These are phyloP conservation scores for Inga oerstediana DNA, from an alignment of 306 rosid genomes.

Conservation along the genomic window DNA sequence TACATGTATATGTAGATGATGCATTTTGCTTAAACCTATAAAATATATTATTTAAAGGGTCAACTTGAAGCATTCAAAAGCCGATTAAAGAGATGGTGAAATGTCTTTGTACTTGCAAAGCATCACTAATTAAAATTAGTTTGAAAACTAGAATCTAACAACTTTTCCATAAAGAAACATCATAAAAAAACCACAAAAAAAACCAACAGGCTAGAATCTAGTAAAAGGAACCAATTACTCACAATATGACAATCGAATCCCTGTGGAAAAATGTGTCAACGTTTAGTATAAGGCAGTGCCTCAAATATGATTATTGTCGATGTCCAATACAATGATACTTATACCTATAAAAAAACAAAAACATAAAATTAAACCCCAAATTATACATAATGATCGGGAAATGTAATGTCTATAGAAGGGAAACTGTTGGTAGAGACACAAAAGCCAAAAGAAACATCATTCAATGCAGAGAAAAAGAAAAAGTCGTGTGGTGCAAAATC, in stretches of 20 bases:
- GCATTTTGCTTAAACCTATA: neutral
- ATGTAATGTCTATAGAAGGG: neutral
- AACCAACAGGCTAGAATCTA: no score
- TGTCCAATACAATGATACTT: no score
- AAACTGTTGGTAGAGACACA: slow-evolving; percentile 2
- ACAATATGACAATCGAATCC: no score
- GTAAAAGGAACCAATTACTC: no score
- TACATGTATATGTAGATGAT: neutral
- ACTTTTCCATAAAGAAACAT: neutral
- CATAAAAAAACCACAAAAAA: neutral
- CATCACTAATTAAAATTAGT: neutral
- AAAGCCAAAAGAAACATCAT: neutral
- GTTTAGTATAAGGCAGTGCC: no score
- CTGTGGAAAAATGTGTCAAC: no score
- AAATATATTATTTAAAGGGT: neutral
- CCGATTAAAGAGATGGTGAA: neutral
- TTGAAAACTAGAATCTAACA: slow-evolving; percentile 19
- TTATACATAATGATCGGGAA: neutral
- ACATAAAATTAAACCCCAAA: neutral
- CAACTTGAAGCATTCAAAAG: slow-evolving; percentile 12
- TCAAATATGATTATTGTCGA: no score
- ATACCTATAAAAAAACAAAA: neutral
- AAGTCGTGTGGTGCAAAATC: slow-evolving; percentile 33
- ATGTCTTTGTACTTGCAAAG: slow-evolving; percentile 22
- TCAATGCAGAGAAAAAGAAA: neutral